Conservation (phyloP, 1,139 yeast species). For the Nakaseomyces glabratus region DNA sequence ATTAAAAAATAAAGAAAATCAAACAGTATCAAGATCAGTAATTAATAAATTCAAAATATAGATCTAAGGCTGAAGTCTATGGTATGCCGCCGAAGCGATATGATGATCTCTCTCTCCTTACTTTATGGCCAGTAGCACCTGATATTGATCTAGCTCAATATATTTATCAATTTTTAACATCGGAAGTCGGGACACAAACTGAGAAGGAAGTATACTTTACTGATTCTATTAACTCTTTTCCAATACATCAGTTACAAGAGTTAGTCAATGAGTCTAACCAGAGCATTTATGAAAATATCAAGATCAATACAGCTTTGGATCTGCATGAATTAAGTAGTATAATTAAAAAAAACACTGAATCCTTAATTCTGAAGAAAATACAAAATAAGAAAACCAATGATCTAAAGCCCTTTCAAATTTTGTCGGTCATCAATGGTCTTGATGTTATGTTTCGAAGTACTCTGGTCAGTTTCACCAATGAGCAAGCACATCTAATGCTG, state of each 20-base stretch:
- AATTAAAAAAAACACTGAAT: slow-evolving; percentile 17
- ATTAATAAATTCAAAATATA: too few relatives aligned
- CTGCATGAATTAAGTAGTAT: slow-evolving; percentile 19
- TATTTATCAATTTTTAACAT: slow-evolving; percentile 1
- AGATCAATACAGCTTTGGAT: slow-evolving; percentile 23
- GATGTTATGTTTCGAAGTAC: slow-evolving; percentile 26
- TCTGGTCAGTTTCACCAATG: slow-evolving; percentile 15
- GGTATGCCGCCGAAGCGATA: neutral
- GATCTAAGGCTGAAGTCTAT: too few relatives aligned
- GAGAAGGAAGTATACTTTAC: slow-evolving; percentile 16
- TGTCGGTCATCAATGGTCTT: slow-evolving; percentile 21
- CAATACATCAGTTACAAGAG: slow-evolving; percentile 20
- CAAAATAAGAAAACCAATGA: slow-evolving; percentile 7
- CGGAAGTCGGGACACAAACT: neutral
- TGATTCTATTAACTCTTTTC: slow-evolving; percentile 25
- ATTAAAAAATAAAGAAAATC: too few relatives aligned
- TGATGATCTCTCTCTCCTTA: slow-evolving; percentile 1
- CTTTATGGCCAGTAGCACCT: slow-evolving; percentile 6
- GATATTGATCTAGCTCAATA: slow-evolving; percentile 2
- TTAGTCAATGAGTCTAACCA: slow-evolving; percentile 11
- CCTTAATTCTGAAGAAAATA: slow-evolving; percentile 13
- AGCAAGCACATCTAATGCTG: slow-evolving; percentile 18
- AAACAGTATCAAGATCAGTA: too few relatives aligned
- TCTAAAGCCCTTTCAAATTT: slow-evolving; percentile 8
- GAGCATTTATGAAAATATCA: slow-evolving; percentile 21